Evolutionary conservation across 805 yeast species (phyloP), one percentile per base, ranked within the genome.

Genomic region (Phaffomyces opuntiae): DNA sequence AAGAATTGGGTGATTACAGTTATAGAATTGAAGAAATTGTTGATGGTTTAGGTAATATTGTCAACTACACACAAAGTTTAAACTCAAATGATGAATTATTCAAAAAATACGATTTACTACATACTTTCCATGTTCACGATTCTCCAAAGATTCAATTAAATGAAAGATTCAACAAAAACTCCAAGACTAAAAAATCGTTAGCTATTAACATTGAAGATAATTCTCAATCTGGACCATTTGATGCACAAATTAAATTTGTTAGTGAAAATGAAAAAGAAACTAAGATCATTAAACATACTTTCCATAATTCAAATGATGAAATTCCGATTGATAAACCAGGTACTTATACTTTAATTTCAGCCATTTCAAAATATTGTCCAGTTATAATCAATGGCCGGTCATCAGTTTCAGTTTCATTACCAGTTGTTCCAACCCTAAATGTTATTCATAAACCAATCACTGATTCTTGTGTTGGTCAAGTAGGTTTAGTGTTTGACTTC

Each of bases 381-480:
- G 88, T 95, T 40, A 69, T 72, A 12, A 70, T 86, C 19, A 57
- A 67, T 37, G 87, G 82, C n/a, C 67, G 77, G 11, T 72, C 80
- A 1, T 61, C 69, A 1, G 69, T 84, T 11, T 58, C 68, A 16
- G 72, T 87, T 1, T 78, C 88, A 1, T 66, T 67, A 32, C 83
- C 85, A 6, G 74, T 80, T 4, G 73, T 74, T 33, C 83, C 85
- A 9, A 57, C 66, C 21, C 49, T 80, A 24, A 52, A 60, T 4
- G 72, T 77, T 14, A 59, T 54, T 26, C 63, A 73, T 3, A 61
- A 62, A 9, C 67, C 91, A 3, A 78, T 91, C 3, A 70, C 79
- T 25, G 98, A 91, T 56, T 78, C 83, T 41, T 93, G 99, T 67
- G 85, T 93, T 29, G 99, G 99, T 0, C 87, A 89, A 39, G 81